These are phyloP conservation scores for Ophiostoma quercus DNA, from an alignment of 2,329 filamentous ascomycete genomes.

Conservation along the genomic window DNA sequence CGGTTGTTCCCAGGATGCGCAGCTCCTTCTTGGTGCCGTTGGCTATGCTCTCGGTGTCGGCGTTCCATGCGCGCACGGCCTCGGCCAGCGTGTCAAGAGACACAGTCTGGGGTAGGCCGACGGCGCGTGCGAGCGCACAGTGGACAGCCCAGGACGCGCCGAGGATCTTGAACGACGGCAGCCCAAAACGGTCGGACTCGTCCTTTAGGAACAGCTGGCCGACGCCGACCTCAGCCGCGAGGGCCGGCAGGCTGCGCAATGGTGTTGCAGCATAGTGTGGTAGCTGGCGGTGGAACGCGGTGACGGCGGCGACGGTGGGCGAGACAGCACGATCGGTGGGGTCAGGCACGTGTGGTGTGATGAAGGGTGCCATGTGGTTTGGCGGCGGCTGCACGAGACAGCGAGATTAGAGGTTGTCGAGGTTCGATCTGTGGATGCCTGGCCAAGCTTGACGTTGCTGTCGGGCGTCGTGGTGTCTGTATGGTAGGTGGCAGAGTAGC, in stretches of 20 bases:
- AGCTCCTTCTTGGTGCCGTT: slow-evolving; percentile 23
- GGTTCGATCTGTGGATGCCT: too few species aligned
- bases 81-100: slow-evolving; percentile 42
- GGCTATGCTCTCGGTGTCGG: neutral
- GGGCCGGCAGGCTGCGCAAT: slow-evolving; percentile 44
- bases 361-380: neutral
- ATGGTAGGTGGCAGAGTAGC: neutral
- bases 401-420: neutral
- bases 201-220: slow-evolving; percentile 62
- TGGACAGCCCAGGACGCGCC: slow-evolving; percentile 71
- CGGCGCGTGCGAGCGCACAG: slow-evolving; percentile 46
- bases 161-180: slow-evolving; percentile 75
- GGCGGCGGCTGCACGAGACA: neutral
- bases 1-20: slow-evolving; percentile 59
- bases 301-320: slow-evolving; percentile 8
- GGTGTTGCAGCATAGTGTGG: slow-evolving; percentile 53
- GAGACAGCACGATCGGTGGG: neutral
- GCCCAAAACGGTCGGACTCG: slow-evolving; percentile 61
- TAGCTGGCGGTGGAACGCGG: slow-evolving; percentile 53
- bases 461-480: neutral
- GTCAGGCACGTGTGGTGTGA: neutral
- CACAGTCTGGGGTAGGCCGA: slow-evolving; percentile 41
- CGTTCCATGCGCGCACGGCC: slow-evolving; percentile 24
- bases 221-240: slow-evolving; percentile 56
- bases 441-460: too few species aligned